Percentiles rank a stretch among this genome's conserved stretches.
Evolutionary conservation across 805 yeast species (phyloP).

Genomic region (Kurtzmaniella fragi): DNA sequence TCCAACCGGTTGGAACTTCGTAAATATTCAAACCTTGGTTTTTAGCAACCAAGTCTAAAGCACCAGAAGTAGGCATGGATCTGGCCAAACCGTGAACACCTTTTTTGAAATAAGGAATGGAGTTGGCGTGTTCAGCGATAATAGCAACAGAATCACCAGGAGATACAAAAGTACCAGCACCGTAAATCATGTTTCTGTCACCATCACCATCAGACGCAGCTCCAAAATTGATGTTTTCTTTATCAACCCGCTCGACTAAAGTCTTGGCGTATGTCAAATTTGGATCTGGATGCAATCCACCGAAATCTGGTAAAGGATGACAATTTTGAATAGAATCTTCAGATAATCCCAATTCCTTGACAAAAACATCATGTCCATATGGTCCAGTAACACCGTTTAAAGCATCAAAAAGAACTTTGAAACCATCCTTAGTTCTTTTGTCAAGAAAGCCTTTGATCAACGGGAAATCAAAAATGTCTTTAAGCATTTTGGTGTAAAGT

Average conservation of each 20-base stretch:
- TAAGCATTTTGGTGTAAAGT: conserved; percentile 75
- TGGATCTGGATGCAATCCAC: conserved; percentile 98
- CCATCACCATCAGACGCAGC: conserved; percentile 99
- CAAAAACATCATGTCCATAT: conserved; percentile 79
- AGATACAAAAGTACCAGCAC: conserved; percentile 89
- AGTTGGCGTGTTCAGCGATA: conserved; percentile 85
- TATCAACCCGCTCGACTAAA: conserved; percentile 81
- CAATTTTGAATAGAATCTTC: conserved; percentile 69
- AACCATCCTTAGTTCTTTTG: conserved; percentile 44
- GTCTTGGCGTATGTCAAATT: conserved; percentile 90
- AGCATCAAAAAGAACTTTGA: conserved; percentile 80
- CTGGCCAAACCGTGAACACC: conserved; percentile 94
- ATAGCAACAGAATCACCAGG: conserved; percentile 99
- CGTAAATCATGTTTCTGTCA: conserved; percentile 97
- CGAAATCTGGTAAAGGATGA: conserved; percentile 82
- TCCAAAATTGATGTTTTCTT: conserved; percentile 80
- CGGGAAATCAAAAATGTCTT: conserved; percentile 81
- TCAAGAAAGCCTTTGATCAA: conserved; percentile 68
- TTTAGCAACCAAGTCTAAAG: conserved; percentile 87
- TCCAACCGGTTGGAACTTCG: conserved; percentile 99
- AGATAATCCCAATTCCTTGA: conserved; percentile 80
- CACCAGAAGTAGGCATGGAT: conserved; percentile 96
- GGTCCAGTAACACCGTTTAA: conserved; percentile 97
- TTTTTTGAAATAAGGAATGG: conserved; percentile 85
- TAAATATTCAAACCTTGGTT: conserved; percentile 68